A percentile compares a stretch with the other conserved stretches of the same genome.
phyloP scores from a whole-genome alignment of 495 filamentous ascomycete species.

The Parmelia sp. region DNA sequence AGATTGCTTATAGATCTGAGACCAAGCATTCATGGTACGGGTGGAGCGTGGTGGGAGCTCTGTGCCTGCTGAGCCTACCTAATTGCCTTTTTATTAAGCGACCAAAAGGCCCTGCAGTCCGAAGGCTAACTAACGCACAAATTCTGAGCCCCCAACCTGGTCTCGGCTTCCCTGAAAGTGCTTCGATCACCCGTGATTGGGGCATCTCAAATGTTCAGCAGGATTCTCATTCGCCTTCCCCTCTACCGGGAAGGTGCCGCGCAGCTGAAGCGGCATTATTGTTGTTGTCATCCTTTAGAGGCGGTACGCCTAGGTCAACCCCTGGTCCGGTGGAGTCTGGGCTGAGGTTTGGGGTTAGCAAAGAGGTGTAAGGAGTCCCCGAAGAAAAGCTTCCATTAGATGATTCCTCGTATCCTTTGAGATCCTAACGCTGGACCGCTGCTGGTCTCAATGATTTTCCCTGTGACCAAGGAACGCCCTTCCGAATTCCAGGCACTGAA shows the following conservation, averaged over 20 bases:
- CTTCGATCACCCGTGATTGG: conserved; percentile 21
- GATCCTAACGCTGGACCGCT: not conserved
- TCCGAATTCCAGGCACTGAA: not conserved
- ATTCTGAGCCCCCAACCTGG: conserved; percentile 20
- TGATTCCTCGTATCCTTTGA: conserved; percentile 6
- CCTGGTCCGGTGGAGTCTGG: conserved; percentile 15
- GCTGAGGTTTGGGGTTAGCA: conserved; percentile 10
- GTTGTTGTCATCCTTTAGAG: conserved; percentile 12
- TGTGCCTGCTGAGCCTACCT: not conserved
- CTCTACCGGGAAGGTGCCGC: conserved; percentile 19
- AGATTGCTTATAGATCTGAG: conserved; percentile 24
- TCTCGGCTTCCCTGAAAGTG: conserved; percentile 12
- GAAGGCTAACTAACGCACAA: conserved; percentile 22
- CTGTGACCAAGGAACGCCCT: not conserved
- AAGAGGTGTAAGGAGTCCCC: conserved; percentile 3
- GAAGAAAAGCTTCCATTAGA: conserved; percentile 6
- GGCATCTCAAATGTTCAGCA: conserved; percentile 10
- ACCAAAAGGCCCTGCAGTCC: conserved; percentile 19
- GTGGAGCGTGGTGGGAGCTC: not conserved
- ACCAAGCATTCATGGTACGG: conserved; percentile 15
- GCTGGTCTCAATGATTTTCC: not conserved
- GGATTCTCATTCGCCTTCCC: conserved; percentile 20
- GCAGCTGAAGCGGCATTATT: conserved; percentile 16
- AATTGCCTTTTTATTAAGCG: conserved; percentile 23
- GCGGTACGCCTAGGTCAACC: conserved; percentile 15